Evolutionary conservation across 2,329 filamentous ascomycete genomes (phyloP).

Genomic region (Colletotrichum magnum): DNA sequence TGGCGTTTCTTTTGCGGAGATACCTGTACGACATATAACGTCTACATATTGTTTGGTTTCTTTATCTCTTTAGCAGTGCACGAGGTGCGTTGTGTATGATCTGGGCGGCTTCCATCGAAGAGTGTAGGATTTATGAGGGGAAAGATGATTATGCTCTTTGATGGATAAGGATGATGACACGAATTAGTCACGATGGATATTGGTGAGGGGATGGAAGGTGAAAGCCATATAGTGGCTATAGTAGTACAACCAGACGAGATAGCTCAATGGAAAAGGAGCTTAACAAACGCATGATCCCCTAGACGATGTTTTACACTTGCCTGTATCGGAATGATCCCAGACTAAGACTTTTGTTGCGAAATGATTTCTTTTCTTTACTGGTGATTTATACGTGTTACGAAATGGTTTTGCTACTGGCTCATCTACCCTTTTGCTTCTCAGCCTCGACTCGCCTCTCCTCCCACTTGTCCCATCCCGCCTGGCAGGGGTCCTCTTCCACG

Average conservation of each 20-base stretch:
- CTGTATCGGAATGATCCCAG: too few species aligned
- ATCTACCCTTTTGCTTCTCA: constrained; percentile 49
- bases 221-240: constrained; percentile 14
- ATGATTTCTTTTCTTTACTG: too few species aligned
- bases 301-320: too few species aligned
- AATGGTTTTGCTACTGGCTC: too few species aligned
- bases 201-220: constrained; percentile 12
- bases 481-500: constrained; percentile 87
- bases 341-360: too few species aligned
- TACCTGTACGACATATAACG: constrained; percentile 39
- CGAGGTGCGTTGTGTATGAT: constrained; percentile 24
- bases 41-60: constrained; percentile 41
- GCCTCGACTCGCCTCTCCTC: constrained; percentile 65
- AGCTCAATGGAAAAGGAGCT: constrained; percentile 35
- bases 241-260: constrained; percentile 4
- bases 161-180: constrained; percentile 21
- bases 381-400: too few species aligned
- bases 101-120: constrained; percentile 16
- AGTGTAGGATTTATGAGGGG: constrained; percentile 8
- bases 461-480: constrained; percentile 96
- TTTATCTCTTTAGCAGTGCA: constrained; percentile 25
- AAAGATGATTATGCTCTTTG: not conserved
- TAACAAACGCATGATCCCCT: not conserved
- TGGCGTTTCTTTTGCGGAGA: constrained; percentile 40
- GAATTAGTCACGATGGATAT: constrained; percentile 23